Percentiles rank a stretch among this genome's conserved stretches.
These are phyloP conservation scores for Graphilbum ipis-grandicollis DNA, from an alignment of 2,329 filamentous ascomycete genomes.

Conservation along the genomic window DNA sequence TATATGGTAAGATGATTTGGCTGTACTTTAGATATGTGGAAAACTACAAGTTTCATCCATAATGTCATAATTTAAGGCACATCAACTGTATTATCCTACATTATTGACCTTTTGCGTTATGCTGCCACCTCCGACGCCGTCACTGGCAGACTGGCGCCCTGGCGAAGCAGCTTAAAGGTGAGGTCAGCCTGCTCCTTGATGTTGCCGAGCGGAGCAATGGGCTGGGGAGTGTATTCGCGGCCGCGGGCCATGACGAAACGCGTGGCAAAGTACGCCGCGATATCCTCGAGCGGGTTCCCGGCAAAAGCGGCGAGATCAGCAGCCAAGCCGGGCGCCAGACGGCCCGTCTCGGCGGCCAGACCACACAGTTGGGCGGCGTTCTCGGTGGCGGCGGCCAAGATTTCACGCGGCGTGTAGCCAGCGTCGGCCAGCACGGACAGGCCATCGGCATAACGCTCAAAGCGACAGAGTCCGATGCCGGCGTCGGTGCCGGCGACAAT, in stretches of 20 bases:
- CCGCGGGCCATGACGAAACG: conserved; percentile 6
- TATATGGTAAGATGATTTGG: too few species aligned
- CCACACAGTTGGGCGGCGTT: conserved; percentile 4
- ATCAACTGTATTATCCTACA: too few species aligned
- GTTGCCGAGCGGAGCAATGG: conserved; percentile 2
- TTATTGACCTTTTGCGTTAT: too few species aligned
- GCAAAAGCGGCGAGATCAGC: conserved; percentile 5
- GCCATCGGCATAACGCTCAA: conserved; percentile 8
- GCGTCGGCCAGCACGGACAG: conserved; percentile 5
- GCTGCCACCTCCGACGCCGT: too few species aligned
- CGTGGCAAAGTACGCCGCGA: conserved; percentile 1
- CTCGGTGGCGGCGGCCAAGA: conserved; percentile 4
- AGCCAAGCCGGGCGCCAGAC: conserved; percentile 3
- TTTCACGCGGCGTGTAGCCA: conserved; percentile 4
- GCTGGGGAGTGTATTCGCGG: conserved; percentile 1
- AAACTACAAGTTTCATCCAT: too few species aligned
- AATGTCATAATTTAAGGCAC: too few species aligned
- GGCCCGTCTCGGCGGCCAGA: conserved; percentile 4
- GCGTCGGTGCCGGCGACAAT: conserved; percentile 5
- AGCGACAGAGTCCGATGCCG: conserved; percentile 5
- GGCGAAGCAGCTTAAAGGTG: conserved; percentile 2
- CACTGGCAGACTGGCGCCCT: conserved; percentile 1
- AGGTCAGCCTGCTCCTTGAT: conserved; percentile 4
- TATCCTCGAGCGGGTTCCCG: conserved; percentile 4
- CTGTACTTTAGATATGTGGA: too few species aligned